Evolutionary conservation across 768 basidiomycete genomes (phyloP).

Genomic region (Galerina sulciceps): DNA sequence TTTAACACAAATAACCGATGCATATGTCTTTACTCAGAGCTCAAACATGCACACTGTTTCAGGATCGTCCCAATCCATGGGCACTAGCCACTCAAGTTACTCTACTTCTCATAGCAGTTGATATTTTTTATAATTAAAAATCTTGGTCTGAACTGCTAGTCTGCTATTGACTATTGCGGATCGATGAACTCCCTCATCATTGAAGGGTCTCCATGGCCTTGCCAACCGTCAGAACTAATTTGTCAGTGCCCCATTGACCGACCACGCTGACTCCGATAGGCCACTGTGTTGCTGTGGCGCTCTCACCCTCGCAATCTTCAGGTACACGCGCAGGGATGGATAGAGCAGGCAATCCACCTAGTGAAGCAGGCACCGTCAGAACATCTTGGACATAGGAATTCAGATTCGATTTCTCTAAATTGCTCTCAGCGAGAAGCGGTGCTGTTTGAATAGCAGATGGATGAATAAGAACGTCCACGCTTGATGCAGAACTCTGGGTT

Average conservation of each 20-base stretch:
- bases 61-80: no score
- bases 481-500: constrained; percentile 14
- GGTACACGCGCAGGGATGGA: constrained; percentile 60
- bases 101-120: no score
- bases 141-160: background rate
- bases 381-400: constrained; percentile 88
- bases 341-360: constrained; percentile 87
- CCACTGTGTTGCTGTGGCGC: constrained; percentile 61
- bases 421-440: constrained; percentile 49
- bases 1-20: constrained; percentile 7
- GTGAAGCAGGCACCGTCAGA: constrained; percentile 87
- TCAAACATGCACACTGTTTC: no score
- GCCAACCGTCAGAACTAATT: constrained; percentile 59
- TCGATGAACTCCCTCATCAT: background rate
- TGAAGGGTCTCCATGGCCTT: constrained; percentile 23
- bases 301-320: background rate
- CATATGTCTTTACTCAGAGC: background rate
- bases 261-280: constrained; percentile 84
- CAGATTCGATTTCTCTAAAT: constrained; percentile 28
- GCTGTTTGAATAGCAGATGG: constrained; percentile 89
- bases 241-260: constrained; percentile 86
- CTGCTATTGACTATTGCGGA: background rate
- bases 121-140: background rate
- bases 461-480: constrained; percentile 84
- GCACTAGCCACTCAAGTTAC: no score